phyloP scores from a whole-genome alignment of 306 rosid species.

The Quillaja saponaria region DNA sequence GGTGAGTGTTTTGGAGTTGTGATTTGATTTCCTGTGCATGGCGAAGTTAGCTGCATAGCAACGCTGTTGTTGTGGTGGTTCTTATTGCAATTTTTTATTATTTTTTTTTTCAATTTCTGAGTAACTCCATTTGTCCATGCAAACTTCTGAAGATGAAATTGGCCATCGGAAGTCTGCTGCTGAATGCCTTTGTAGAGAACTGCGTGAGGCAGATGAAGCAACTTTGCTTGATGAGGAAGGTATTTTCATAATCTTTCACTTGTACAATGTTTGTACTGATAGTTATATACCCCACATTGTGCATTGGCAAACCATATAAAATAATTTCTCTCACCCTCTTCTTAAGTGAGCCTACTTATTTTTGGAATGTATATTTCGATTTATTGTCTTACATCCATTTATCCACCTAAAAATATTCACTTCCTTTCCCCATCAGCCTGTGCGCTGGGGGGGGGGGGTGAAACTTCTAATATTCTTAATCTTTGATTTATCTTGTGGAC shows the following conservation, averaged over 20 bases:
- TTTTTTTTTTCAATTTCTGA: no score
- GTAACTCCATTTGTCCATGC: conserved; percentile 29
- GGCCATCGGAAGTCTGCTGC: conserved; percentile 61
- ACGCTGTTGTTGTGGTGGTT: no score
- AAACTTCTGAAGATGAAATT: conserved; percentile 56
- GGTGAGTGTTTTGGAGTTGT: no score
- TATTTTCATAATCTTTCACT: conserved; percentile 26
- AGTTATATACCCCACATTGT: background rate
- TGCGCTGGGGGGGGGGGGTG: no score
- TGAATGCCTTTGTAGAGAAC: conserved; percentile 57
- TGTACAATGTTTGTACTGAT: background rate
- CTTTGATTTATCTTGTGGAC: background rate
- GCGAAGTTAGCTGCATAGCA: no score
- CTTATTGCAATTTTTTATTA: no score
- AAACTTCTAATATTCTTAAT: no score
- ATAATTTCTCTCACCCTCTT: background rate
- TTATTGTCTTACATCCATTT: conserved; percentile 1
- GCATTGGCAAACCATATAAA: background rate
- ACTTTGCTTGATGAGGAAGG: conserved; percentile 91
- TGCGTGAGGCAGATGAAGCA: conserved; percentile 81
- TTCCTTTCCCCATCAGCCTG: background rate
- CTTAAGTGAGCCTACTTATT: no score
- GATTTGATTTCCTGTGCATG: no score
- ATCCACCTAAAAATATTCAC: background rate
- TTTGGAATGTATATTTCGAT: background rate